phyloP scores from a whole-genome alignment of 148 eudicot genomes.

The Diospyros lotus region DNA sequence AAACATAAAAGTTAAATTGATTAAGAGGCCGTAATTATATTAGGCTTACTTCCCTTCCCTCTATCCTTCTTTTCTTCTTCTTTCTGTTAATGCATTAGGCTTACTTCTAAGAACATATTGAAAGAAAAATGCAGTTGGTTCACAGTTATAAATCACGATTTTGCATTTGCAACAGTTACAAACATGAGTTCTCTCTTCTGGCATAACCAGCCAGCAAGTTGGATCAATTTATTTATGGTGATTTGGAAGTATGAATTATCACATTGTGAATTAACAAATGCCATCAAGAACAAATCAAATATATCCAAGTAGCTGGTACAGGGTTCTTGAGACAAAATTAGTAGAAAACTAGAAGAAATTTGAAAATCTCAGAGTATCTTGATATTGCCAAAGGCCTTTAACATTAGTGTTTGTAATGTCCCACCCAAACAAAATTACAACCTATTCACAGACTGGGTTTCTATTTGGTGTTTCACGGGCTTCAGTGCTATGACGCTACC shows the following conservation, averaged over 20 bases:
- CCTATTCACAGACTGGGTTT: neutral
- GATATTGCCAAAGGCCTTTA: neutral
- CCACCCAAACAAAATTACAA: constrained; percentile 6
- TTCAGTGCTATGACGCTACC: neutral
- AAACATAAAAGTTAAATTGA: too few species aligned
- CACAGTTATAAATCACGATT: neutral
- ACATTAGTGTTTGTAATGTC: neutral
- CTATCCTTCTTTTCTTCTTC: neutral
- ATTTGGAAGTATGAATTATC: neutral
- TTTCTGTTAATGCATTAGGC: neutral
- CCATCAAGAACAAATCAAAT: neutral
- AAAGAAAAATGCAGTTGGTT: neutral
- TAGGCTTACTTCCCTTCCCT: neutral
- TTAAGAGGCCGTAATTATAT: too few species aligned
- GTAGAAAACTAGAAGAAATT: neutral
- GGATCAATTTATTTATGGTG: neutral
- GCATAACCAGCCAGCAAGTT: neutral
- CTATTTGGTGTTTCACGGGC: neutral
- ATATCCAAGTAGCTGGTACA: neutral
- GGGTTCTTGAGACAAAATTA: neutral
- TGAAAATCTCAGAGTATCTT: neutral
- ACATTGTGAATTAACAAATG: neutral
- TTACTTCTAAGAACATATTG: neutral
- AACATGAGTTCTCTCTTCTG: neutral
- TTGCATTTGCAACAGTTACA: neutral